Evolutionary conservation across 805 yeast genomes (phyloP), one percentile per base, ranked within the genome.

Genomic region (Candida golubevii): DNA sequence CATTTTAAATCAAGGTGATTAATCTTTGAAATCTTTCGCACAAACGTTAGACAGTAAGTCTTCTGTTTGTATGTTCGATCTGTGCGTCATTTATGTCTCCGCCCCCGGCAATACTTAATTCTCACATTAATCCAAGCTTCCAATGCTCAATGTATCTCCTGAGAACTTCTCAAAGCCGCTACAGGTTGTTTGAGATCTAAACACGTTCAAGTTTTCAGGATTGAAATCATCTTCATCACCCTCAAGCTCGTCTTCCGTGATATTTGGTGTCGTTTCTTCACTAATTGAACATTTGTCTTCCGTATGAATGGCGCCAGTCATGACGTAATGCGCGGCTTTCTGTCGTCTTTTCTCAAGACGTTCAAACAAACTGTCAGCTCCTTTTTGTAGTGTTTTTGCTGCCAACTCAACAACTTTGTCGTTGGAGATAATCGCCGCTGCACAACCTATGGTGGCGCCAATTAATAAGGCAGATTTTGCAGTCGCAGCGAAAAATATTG

Each of bases 261-360:
- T 39, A 13, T 38, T 36, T 15, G 53, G 53, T 11, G 53, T 49
- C 5, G 53, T 47, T 18, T 43, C 50, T 38, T 47, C 53, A 33
- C 48, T 41, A 8, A 7, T 23, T 37, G 23, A 18, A 18, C 23
- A 18, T 18, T 18, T 18, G 23, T 8, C 29, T 15, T 9, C 26
- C 41, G 23, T 28, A 15, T 11, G 28, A 33, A 35, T 11, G 6
- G 26, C 29, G 15, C 40, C 44, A 8, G 4, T 18, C 23, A 5
- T 18, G 23, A 18, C 5, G 10, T 26, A 12, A n/a, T 14, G 18
- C 15, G 47, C 23, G 23, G 23, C 23, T 18, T 18, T 18, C 23
- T 18, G 23, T 18, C 23, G 23, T 18, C 23, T 18, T 3, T 18
- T 18, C 23, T 18, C 23, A 18, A 18, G 23, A 18, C 23, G 23